Evolutionary conservation across 2,329 filamentous ascomycete genomes (phyloP).

Genomic region (Hysterium pulicare): DNA sequence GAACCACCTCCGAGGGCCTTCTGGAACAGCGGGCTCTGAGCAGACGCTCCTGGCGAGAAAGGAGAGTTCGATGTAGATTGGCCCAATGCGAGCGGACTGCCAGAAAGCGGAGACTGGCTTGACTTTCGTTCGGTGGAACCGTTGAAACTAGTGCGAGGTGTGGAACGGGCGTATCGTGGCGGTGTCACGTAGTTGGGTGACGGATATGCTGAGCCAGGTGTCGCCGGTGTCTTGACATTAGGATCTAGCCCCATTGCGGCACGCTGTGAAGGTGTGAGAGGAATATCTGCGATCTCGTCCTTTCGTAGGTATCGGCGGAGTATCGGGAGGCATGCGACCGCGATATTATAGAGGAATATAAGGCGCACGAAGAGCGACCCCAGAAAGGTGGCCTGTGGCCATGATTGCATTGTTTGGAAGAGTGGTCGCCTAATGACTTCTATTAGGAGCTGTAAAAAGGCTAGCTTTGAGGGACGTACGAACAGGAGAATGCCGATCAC

Average conservation of each 20-base stretch:
- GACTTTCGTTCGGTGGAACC: conserved; percentile 40
- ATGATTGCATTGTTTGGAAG: no score
- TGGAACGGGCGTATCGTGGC: conserved; percentile 78
- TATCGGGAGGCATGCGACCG: conserved; percentile 67
- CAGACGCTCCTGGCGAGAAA: conserved; percentile 44
- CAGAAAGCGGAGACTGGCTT: conserved; percentile 56
- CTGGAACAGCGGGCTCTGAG: conserved; percentile 59
- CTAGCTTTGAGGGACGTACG: conserved; percentile 1
- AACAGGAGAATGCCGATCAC: not conserved
- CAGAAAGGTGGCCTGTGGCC: not conserved
- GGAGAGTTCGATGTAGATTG: conserved; percentile 37
- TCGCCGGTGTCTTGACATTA: conserved; percentile 53
- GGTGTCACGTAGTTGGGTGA: conserved; percentile 71
- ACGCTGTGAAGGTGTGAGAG: conserved; percentile 85
- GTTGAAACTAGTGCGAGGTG: conserved; percentile 57
- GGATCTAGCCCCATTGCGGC: conserved; percentile 77
- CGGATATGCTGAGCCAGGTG: conserved; percentile 55
- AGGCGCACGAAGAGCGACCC: conserved; percentile 50
- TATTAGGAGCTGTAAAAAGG: no score
- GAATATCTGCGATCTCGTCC: conserved; percentile 83
- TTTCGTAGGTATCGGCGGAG: conserved; percentile 54
- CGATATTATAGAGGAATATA: conserved; percentile 61
- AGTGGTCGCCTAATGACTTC: no score
- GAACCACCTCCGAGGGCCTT: conserved; percentile 57
- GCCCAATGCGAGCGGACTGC: conserved; percentile 44